phyloP scores from a whole-genome alignment of 306 rosid genomes.

The Aeschynomene evenia region DNA sequence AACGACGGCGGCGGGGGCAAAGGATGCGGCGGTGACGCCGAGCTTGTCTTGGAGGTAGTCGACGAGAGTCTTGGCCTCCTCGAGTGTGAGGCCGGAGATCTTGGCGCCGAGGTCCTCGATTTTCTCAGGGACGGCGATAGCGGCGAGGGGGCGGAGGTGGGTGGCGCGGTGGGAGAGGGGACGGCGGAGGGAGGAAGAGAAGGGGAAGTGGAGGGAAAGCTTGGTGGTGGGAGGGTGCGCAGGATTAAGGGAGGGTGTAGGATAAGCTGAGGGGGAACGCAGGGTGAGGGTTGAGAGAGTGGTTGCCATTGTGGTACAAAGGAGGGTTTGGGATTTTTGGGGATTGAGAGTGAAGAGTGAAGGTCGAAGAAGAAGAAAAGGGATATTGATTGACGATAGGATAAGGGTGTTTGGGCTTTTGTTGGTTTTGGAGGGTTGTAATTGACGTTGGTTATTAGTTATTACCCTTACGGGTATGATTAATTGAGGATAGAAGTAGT shows the following conservation, averaged over 20 bases:
- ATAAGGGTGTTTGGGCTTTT: neutral
- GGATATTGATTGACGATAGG: neutral
- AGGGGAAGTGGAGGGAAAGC: constrained; percentile 50
- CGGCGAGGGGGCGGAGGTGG: constrained; percentile 57
- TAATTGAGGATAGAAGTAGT: too few species aligned
- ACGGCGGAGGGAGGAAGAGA: constrained; percentile 48
- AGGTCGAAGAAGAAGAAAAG: neutral
- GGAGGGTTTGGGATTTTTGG: neutral
- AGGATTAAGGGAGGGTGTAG: constrained; percentile 38
- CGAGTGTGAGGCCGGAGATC: constrained; percentile 67
- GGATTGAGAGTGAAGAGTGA: neutral
- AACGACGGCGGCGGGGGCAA: constrained; percentile 64
- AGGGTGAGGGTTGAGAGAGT: constrained; percentile 51
- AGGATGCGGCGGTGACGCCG: constrained; percentile 85
- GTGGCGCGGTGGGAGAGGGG: constrained; percentile 48
- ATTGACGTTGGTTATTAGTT: neutral
- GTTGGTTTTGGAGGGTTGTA: neutral
- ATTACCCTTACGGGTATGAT: neutral
- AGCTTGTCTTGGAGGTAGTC: constrained; percentile 92
- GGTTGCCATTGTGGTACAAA: constrained; percentile 35
- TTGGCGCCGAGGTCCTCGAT: constrained; percentile 66
- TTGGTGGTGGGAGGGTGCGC: constrained; percentile 36
- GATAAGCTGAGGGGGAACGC: constrained; percentile 38
- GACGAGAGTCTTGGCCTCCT: constrained; percentile 75
- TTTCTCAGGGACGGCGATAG: constrained; percentile 73